phyloP scores from a whole-genome alignment of 345 rosid genomes.

The Diplotaxis tenuifolia region DNA sequence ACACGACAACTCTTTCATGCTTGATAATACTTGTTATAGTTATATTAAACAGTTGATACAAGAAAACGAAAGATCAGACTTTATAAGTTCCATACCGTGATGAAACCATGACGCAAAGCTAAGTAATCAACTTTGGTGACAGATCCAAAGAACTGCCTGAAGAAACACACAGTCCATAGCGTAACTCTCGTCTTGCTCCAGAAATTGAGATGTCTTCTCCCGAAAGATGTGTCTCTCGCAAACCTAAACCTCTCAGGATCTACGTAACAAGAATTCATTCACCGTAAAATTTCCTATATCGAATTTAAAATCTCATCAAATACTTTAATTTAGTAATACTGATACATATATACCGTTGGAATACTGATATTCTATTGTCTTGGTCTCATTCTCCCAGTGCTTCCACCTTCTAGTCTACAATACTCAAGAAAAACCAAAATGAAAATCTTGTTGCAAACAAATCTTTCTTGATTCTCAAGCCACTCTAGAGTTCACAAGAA shows the following conservation, averaged over 20 bases:
- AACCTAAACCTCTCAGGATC: constrained; percentile 97
- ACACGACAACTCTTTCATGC: background rate
- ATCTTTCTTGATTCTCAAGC: background rate
- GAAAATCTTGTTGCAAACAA: constrained; percentile 1
- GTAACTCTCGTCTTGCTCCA: constrained; percentile 71
- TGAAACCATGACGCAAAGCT: constrained; percentile 77
- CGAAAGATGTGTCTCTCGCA: constrained; percentile 92
- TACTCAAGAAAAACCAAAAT: background rate
- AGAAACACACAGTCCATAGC: constrained; percentile 70
- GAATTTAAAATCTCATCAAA: background rate
- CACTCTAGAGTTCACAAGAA: background rate
- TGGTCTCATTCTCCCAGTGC: constrained; percentile 83
- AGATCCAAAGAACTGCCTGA: constrained; percentile 68
- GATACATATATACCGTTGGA: constrained; percentile 47
- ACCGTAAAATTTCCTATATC: background rate
- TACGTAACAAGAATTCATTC: constrained; percentile 28
- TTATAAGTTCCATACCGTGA: constrained; percentile 44
- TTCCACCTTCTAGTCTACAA: constrained; percentile 85
- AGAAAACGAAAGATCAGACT: background rate
- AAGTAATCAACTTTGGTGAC: constrained; percentile 72
- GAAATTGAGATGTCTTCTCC: constrained; percentile 68
- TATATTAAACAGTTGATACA: background rate
- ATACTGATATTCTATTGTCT: constrained; percentile 72
- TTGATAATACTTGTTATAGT: background rate
- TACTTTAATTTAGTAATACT: too few species aligned